phyloP scores from a whole-genome alignment of 208 protist genomes.

The Acanthamoeba lenticulata region DNA sequence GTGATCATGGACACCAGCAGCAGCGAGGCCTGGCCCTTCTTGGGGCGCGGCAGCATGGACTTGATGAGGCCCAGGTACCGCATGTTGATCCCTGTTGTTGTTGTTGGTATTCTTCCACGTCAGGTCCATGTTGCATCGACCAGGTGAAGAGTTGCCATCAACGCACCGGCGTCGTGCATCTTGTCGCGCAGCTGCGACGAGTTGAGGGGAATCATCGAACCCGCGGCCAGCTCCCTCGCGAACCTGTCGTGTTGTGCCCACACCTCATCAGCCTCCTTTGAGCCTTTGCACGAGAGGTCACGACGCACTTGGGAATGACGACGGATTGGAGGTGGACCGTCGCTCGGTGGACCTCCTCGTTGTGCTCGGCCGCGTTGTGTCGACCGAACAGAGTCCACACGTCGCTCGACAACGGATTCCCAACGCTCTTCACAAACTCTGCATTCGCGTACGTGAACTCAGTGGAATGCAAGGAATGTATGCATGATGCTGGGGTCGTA shows the following conservation, averaged over 20 bases:
- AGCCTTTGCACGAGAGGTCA: not conserved
- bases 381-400: constrained; percentile 35
- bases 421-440: constrained; percentile 1
- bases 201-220: not conserved
- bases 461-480: not conserved
- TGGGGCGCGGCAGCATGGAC: not conserved
- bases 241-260: not conserved
- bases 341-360: constrained; percentile 41
- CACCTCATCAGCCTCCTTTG: not conserved
- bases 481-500: not conserved
- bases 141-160: not conserved
- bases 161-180: constrained; percentile 13
- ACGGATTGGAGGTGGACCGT: not conserved
- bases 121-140: not conserved
- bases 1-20: not conserved
- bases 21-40: constrained; percentile 5
- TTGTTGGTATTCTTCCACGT: no score
- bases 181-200: not conserved
- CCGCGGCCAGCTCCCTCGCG: not conserved
- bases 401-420: constrained; percentile 1
- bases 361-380: constrained; percentile 27
- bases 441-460: not conserved
- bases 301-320: constrained; percentile 38
- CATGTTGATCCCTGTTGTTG: constrained; percentile 37
- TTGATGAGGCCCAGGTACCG: not conserved